Base-by-base conservation (phyloP, 805 yeast species). In the Pichia rugopelliculosa region DNA sequence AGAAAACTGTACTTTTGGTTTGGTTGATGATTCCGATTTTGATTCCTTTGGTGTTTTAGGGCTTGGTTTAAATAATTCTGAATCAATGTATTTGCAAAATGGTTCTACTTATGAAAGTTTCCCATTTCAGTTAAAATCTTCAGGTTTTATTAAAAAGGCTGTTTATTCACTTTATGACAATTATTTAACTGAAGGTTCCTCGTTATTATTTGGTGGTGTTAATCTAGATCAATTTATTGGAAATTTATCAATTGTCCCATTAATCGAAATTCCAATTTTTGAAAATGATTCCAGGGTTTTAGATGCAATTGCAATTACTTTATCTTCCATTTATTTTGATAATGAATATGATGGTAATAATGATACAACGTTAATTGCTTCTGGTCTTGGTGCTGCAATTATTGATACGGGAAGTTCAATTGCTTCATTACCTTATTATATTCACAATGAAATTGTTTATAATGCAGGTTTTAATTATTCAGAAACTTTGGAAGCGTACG, bases 21-120 rank as follows among this genome's bases (percentile, higher is more conserved):
- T 87, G 18, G 93, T 84, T 2, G 73, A 76, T 57, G 61, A 61
- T 34, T 74, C 84, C 4, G 73, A 75, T 46, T 75, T 85, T 2
- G 64, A 78, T 13, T 41, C 48, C 15, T 64, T 71, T 26, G 88
- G 90, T 44, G 87, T 83, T 24, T 64, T 84, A 39, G 87, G 87
- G 18, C 74, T 84, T 48, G 88, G 88, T 15, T 68, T 82, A 45
- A 68, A 77, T 4, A 80, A 77, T 20, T 70, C 81, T 42, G 93
- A 87, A 63, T 67, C 76, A 2, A 79, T 87, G 3, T 67, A 65
- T 40, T 22, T 42, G 8, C 22, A 26, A 22, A 34, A 48, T 18
- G 41, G 37, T 10, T 24, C 47, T 12, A 34, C 20, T 10, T 85
- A 85, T 64, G 70, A 73, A 43, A 85, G 86, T 60, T 67, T 85